Percentiles rank a stretch among this genome's conserved stretches.
Evolutionary conservation across 768 basidiomycete species (phyloP).

Genomic region (Lepiota brunneoincarnata): DNA sequence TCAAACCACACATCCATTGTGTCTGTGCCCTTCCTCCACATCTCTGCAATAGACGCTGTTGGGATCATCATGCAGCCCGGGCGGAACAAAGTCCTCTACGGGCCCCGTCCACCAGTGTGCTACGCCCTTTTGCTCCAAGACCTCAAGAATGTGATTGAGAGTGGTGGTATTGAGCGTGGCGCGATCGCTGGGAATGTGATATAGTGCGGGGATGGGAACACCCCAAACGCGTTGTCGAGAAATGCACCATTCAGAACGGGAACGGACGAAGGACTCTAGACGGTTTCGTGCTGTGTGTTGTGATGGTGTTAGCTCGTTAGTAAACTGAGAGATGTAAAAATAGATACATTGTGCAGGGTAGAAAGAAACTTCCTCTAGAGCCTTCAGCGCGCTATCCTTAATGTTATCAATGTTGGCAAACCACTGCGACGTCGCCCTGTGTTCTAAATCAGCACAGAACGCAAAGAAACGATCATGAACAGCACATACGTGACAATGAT

Average conservation of each 20-base stretch:
- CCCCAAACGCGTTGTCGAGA: constrained; percentile 98
- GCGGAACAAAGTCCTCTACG: constrained; percentile 76
- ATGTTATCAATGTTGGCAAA: constrained; percentile 89
- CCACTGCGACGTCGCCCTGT: constrained; percentile 93
- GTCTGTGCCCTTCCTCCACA: constrained; percentile 81
- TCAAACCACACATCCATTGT: constrained; percentile 99
- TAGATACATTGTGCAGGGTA: constrained; percentile 68
- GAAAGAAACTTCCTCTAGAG: constrained; percentile 71
- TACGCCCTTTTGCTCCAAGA: constrained; percentile 72
- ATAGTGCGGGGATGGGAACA: constrained; percentile 89
- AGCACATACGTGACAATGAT: constrained; percentile 79
- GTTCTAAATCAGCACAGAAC: not conserved
- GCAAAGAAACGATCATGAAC: not conserved
- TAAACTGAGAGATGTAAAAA: not conserved
- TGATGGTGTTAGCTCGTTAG: not conserved
- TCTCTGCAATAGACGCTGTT: constrained; percentile 16
- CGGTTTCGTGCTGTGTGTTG: constrained; percentile 70
- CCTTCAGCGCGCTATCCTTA: constrained; percentile 69
- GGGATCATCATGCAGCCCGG: constrained; percentile 48
- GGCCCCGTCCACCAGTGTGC: constrained; percentile 93
- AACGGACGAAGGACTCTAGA: constrained; percentile 81
- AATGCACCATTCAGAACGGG: constrained; percentile 98
- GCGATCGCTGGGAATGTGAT: constrained; percentile 58
- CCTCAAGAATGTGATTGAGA: constrained; percentile 70
- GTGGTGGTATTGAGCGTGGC: constrained; percentile 64